Evolutionary conservation across 108 stramenopile species (phyloP).

Genomic region (Cyclotella cryptica): DNA sequence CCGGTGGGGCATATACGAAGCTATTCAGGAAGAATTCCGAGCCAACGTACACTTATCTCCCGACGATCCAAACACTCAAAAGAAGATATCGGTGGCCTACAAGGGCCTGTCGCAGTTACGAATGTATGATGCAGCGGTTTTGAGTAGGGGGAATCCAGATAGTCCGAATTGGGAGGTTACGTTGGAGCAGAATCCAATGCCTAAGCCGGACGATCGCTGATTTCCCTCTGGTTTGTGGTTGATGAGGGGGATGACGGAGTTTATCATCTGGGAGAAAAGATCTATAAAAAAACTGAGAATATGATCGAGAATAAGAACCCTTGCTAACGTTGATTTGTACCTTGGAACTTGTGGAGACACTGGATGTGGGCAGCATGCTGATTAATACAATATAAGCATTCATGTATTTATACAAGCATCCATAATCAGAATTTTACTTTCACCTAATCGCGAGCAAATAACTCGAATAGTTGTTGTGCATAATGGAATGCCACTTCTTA

Average conservation of each 20-base stretch:
- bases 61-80: constrained; percentile 59
- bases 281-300: too few species aligned
- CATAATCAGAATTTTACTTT: too few species aligned
- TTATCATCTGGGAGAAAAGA: too few species aligned
- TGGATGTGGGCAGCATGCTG: too few species aligned
- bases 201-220: constrained; percentile 48
- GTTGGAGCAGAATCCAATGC: constrained; percentile 89
- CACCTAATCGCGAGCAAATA: too few species aligned
- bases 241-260: not conserved
- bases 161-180: constrained; percentile 77
- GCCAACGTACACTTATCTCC: constrained; percentile 62
- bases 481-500: too few species aligned
- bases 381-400: too few species aligned
- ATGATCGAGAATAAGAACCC: too few species aligned
- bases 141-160: constrained; percentile 54
- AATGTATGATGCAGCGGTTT: constrained; percentile 67
- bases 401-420: too few species aligned
- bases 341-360: too few species aligned
- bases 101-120: constrained; percentile 80
- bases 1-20: constrained; percentile 72
- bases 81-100: constrained; percentile 75
- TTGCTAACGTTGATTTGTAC: too few species aligned
- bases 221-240: not conserved
- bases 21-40: constrained; percentile 83
- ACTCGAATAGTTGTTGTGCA: too few species aligned